phyloP scores from a whole-genome alignment of 2,329 filamentous ascomycete species.

The Colletotrichum sansevieriae region DNA sequence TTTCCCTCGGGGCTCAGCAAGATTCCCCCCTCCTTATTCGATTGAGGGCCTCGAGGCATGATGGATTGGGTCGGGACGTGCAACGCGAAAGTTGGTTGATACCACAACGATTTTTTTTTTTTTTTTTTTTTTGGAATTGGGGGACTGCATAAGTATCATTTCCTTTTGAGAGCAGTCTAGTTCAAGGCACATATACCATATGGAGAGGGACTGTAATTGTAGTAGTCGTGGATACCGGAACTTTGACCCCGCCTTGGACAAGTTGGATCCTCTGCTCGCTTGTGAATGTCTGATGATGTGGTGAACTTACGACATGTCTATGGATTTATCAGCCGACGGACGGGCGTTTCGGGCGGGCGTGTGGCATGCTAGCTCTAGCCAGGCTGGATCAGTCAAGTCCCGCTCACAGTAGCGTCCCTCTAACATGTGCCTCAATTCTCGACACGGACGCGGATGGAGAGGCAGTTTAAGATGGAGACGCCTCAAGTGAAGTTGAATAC shows the following conservation, averaged over 20 bases:
- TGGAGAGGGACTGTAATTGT: conserved; percentile 37
- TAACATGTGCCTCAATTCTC: not conserved
- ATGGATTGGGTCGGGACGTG: conserved; percentile 17
- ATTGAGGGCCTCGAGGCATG: conserved; percentile 5
- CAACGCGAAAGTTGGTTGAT: conserved; percentile 36
- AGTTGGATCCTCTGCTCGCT: not conserved
- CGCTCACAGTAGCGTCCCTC: not conserved
- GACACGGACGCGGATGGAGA: not conserved
- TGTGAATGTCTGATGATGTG: not conserved
- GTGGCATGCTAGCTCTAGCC: not conserved
- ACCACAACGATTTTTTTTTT: conserved; percentile 25
- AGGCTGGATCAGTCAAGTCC: no score
- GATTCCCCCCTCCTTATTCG: conserved; percentile 21
- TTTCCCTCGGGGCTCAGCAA: conserved; percentile 20
- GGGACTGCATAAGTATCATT: conserved; percentile 9
- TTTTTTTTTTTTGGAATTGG: conserved; percentile 29
- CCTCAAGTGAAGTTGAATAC: no score
- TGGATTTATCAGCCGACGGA: conserved; percentile 1
- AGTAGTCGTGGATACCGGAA: conserved; percentile 40
- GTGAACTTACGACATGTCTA: not conserved
- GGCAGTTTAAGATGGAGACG: no score
- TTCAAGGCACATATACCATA: conserved; percentile 33
- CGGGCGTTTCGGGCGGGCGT: not conserved
- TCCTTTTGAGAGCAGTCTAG: conserved; percentile 22
- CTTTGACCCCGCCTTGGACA: conserved; percentile 13